Conservation (phyloP, 345 rosid genomes). For the Gossypium herbaceum region DNA sequence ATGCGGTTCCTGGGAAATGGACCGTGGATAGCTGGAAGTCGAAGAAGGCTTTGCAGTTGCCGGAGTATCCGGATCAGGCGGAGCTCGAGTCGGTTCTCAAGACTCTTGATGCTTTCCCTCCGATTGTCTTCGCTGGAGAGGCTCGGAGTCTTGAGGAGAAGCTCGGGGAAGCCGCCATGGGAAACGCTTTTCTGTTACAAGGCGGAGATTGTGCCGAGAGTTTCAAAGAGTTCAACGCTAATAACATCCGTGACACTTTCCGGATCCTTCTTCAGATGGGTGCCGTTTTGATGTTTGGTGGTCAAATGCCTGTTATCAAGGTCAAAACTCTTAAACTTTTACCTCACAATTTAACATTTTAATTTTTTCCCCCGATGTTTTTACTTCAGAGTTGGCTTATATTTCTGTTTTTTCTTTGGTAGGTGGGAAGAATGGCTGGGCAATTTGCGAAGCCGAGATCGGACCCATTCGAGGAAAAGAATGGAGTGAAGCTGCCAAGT, state of each 20-base stretch:
- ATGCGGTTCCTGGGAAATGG: slow-evolving; percentile 40
- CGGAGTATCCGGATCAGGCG: slow-evolving; percentile 52
- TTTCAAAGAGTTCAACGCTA: slow-evolving; percentile 66
- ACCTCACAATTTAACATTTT: background rate
- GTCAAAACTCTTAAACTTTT: slow-evolving; percentile 20
- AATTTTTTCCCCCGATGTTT: background rate
- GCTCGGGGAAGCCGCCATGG: slow-evolving; percentile 55
- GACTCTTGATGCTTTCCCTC: slow-evolving; percentile 56
- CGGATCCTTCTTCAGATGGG: slow-evolving; percentile 71
- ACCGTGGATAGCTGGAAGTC: slow-evolving; percentile 54
- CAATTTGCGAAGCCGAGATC: slow-evolving; percentile 78
- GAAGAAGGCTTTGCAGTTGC: slow-evolving; percentile 56
- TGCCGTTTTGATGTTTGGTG: slow-evolving; percentile 73
- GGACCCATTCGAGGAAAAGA: slow-evolving; percentile 55
- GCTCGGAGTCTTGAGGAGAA: slow-evolving; percentile 28
- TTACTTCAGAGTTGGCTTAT: background rate
- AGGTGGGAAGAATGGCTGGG: slow-evolving; percentile 84
- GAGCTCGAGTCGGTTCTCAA: slow-evolving; percentile 56
- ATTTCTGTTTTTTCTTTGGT: background rate
- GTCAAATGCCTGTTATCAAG: slow-evolving; percentile 69
- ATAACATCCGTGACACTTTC: slow-evolving; percentile 71
- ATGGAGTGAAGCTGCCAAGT: slow-evolving; percentile 67
- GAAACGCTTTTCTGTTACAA: slow-evolving; percentile 63
- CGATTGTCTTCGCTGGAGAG: slow-evolving; percentile 66
- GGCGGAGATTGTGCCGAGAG: slow-evolving; percentile 84